Conservation (phyloP, 257 asterid species). For the Plantago major region DNA sequence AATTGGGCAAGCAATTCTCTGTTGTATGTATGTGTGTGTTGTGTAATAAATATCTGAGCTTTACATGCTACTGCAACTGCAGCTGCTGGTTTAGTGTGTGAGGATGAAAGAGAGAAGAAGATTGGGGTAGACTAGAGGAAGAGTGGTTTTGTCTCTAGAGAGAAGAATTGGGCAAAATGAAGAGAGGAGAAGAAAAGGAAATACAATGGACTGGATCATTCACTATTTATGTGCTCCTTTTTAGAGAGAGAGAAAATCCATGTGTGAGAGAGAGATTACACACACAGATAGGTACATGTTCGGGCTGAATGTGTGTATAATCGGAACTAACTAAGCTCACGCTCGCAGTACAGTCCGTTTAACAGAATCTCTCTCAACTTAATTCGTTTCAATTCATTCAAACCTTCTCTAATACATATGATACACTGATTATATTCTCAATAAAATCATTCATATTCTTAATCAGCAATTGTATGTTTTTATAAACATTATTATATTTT, state of each 20-base stretch:
- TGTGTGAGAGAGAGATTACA: neutral
- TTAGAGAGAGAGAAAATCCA: neutral
- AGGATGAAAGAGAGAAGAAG: constrained; percentile 8
- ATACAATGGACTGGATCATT: neutral
- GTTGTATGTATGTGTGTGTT: constrained; percentile 4
- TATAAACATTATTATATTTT: too few species aligned
- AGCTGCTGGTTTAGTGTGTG: constrained; percentile 17
- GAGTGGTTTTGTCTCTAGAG: constrained; percentile 23
- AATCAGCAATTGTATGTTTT: too few species aligned
- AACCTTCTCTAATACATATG: too few species aligned
- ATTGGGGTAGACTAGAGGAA: constrained; percentile 3
- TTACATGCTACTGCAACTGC: constrained; percentile 16
- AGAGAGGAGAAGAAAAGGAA: constrained; percentile 7
- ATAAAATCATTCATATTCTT: too few species aligned
- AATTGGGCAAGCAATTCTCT: constrained; percentile 12
- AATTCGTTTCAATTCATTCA: too few species aligned
- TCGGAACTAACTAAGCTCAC: too few species aligned
- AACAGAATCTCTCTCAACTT: too few species aligned
- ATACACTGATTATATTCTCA: too few species aligned
- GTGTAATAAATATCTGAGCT: neutral
- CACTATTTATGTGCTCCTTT: neutral
- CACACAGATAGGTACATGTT: neutral
- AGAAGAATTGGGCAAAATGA: neutral
- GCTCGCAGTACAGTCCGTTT: too few species aligned
- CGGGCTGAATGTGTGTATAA: neutral